Conservation (phyloP, 1,284 basidiomycete species). For the Anthracocystis walkeri region DNA sequence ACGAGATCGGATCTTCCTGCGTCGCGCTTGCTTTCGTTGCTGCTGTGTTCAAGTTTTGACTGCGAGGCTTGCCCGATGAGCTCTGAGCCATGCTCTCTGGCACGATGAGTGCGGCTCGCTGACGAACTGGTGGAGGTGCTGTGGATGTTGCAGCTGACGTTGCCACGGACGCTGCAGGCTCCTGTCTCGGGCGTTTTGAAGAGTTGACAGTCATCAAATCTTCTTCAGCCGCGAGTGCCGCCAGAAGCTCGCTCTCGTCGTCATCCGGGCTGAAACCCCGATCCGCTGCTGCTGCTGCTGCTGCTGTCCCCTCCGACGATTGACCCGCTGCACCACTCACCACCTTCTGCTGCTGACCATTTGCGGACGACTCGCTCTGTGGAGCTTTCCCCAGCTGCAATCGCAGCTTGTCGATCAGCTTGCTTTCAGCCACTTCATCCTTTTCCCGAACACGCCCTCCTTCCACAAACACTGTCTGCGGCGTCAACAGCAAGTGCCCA, state of each 20-base stretch:
- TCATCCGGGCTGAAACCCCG: constrained; percentile 34
- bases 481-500: constrained; percentile 30
- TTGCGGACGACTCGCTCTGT: neutral
- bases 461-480: constrained; percentile 24
- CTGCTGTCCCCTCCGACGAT: neutral
- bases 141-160: neutral
- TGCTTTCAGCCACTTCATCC: constrained; percentile 22
- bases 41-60: constrained; percentile 9
- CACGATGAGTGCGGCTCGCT: constrained; percentile 2
- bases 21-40: constrained; percentile 3
- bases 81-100: constrained; percentile 18
- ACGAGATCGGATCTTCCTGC: constrained; percentile 22
- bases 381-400: constrained; percentile 27
- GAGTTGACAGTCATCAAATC: constrained; percentile 4
- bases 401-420: constrained; percentile 29
- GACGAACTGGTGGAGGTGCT: neutral
- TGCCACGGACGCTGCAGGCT: neutral
- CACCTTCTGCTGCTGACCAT: too few species aligned
- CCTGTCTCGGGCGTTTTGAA: neutral
- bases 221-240: constrained; percentile 33
- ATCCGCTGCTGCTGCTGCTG: neutral
- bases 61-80: constrained; percentile 8
- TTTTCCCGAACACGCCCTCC: constrained; percentile 30
- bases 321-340: neutral
- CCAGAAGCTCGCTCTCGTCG: constrained; percentile 41